These are phyloP conservation scores for Botrytis galanthina DNA, from an alignment of 2,329 filamentous ascomycete genomes.

Conservation along the genomic window DNA sequence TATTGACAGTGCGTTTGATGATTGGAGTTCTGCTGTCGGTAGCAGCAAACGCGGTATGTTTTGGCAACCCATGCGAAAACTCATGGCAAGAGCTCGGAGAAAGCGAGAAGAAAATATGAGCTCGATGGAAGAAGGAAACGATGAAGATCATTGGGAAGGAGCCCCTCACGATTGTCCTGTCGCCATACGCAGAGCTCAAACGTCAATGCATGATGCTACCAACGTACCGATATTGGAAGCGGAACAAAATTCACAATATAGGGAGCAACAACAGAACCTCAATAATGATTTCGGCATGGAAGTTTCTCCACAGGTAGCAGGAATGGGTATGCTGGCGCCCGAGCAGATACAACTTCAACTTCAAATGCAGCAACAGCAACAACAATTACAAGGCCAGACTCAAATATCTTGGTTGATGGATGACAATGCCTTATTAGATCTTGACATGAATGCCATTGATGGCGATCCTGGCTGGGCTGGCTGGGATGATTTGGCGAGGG, in stretches of 20 bases:
- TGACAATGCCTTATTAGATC: slow-evolving; percentile 30
- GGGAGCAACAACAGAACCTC: not conserved
- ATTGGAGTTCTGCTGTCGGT: slow-evolving; percentile 29
- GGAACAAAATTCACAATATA: not conserved
- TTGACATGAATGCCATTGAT: slow-evolving; percentile 35
- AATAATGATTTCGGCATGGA: slow-evolving; percentile 14
- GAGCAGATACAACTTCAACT: slow-evolving; percentile 31
- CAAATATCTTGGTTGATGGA: slow-evolving; percentile 33
- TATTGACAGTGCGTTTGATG: slow-evolving; percentile 38
- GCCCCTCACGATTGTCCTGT: slow-evolving; percentile 10
- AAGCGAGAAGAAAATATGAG: slow-evolving; percentile 51
- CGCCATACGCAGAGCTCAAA: not conserved
- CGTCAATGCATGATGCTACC: not conserved
- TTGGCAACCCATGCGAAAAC: slow-evolving; percentile 60
- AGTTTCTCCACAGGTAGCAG: slow-evolving; percentile 29
- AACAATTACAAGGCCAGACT: slow-evolving; percentile 19
- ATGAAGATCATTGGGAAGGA: slow-evolving; percentile 19
- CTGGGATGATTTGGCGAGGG: slow-evolving; percentile 41
- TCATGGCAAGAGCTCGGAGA: slow-evolving; percentile 57
- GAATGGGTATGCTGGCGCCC: slow-evolving; percentile 31
- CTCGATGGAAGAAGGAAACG: slow-evolving; percentile 21
- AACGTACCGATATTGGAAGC: not conserved
- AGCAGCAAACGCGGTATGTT: slow-evolving; percentile 53
- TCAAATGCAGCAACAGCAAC: slow-evolving; percentile 29
- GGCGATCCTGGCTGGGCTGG: slow-evolving; percentile 37